Evolutionary conservation across 805 yeast genomes (phyloP).

Genomic region (Pichia nanzhaoensis): DNA sequence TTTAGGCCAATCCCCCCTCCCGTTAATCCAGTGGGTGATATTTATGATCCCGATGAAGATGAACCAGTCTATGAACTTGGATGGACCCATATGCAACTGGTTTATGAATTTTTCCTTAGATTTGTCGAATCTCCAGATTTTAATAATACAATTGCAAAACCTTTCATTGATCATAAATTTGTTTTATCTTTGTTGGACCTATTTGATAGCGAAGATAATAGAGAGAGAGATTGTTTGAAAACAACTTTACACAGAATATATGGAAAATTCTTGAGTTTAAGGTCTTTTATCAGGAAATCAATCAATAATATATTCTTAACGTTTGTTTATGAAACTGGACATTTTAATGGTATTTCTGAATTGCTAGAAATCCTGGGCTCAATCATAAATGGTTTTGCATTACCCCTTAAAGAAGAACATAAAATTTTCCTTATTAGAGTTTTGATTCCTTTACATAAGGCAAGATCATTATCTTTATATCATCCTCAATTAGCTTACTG

Average conservation of each 20-base stretch:
- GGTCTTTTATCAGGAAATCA: slow-evolving; percentile 87
- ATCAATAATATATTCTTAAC: slow-evolving; percentile 89
- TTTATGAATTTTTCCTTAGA: slow-evolving; percentile 87
- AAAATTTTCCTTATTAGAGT: slow-evolving; percentile 83
- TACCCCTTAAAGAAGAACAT: slow-evolving; percentile 96
- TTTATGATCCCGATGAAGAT: slow-evolving; percentile 97
- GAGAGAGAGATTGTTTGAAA: slow-evolving; percentile 91
- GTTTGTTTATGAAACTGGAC: slow-evolving; percentile 89
- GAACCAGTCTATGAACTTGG: slow-evolving; percentile 95
- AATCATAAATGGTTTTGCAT: slow-evolving; percentile 94
- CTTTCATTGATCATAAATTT: slow-evolving; percentile 87
- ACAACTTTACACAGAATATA: slow-evolving; percentile 94
- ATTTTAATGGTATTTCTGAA: slow-evolving; percentile 95
- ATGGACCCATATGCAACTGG: slow-evolving; percentile 98
- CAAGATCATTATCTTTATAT: slow-evolving; percentile 77
- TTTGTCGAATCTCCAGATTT: slow-evolving; percentile 94
- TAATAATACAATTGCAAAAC: slow-evolving; percentile 87
- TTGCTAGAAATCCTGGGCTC: slow-evolving; percentile 91
- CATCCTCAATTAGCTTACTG: slow-evolving; percentile 98
- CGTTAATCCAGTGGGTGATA: slow-evolving; percentile 92
- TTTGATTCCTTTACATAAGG: slow-evolving; percentile 87
- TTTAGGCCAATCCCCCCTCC: slow-evolving; percentile 98
- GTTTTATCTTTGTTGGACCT: slow-evolving; percentile 75
- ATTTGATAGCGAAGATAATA: slow-evolving; percentile 93
- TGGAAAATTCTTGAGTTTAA: slow-evolving; percentile 84